Evolutionary conservation across 1,284 basidiomycete species (phyloP).

Genomic region (Puccinia hordei): DNA sequence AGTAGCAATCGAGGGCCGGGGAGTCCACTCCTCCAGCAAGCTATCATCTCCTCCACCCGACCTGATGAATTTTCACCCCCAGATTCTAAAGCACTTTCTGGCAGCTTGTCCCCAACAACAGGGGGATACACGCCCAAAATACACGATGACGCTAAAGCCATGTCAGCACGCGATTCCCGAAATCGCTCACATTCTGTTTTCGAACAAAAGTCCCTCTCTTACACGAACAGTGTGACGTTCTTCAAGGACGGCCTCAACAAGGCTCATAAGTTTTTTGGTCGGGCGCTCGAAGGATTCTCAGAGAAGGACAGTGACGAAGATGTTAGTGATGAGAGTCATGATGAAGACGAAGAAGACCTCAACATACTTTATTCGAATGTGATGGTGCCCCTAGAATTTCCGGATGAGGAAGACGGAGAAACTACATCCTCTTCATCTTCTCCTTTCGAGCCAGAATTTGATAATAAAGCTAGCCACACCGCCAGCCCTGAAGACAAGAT

Average conservation of each 20-base stretch:
- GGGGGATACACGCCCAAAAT: background rate
- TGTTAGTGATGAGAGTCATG: background rate
- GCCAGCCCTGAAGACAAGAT: background rate
- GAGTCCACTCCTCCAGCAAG: background rate
- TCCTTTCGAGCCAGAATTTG: background rate
- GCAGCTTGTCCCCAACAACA: background rate
- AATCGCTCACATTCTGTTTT: background rate
- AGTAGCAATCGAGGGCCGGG: background rate
- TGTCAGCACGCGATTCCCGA: background rate
- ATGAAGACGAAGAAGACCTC: constrained; percentile 26
- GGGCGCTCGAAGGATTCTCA: constrained; percentile 20
- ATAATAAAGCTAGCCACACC: background rate
- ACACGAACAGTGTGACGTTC: constrained; percentile 1
- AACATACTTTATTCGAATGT: constrained; percentile 19
- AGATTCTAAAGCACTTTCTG: background rate
- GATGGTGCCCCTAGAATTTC: constrained; percentile 30
- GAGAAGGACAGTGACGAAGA: constrained; percentile 4
- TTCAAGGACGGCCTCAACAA: constrained; percentile 2
- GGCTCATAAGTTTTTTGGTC: constrained; percentile 16
- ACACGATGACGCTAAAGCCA: background rate
- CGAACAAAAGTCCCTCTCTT: background rate
- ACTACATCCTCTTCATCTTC: background rate
- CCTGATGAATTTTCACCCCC: background rate
- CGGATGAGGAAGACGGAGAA: constrained; percentile 5
- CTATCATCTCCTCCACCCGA: background rate